Percentiles rank a stretch among this genome's conserved stretches.
Conservation (phyloP, 2,329 filamentous ascomycete species). For the Colletotrichum spinosum region DNA sequence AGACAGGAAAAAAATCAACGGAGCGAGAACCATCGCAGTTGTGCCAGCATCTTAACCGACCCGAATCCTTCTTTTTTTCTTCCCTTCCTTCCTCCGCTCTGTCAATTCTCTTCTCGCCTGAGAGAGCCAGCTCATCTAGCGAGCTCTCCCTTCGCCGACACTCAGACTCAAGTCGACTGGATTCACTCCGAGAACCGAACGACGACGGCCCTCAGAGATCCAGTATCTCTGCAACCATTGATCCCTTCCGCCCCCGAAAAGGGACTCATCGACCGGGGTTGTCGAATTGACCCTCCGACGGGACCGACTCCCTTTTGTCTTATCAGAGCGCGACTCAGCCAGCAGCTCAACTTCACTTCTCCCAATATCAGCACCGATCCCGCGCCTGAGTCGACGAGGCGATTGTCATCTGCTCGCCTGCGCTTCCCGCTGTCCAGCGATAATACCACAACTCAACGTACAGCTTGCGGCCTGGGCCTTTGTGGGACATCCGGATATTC, state of each 20-base stretch:
- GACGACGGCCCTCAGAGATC: conserved; percentile 12
- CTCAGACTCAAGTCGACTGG: neutral
- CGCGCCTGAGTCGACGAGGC: neutral
- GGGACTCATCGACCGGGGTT: conserved; percentile 26
- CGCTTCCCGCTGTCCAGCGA: no score
- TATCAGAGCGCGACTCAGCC: conserved; percentile 13
- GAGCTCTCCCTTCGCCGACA: neutral
- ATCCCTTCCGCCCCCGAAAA: conserved; percentile 1
- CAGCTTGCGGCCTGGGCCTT: conserved; percentile 42
- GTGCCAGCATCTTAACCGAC: conserved; percentile 6
- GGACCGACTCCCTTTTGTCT: conserved; percentile 26
- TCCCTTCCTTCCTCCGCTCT: neutral
- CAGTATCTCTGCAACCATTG: conserved; percentile 12
- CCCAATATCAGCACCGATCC: conserved; percentile 6
- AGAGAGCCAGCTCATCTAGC: conserved; percentile 1
- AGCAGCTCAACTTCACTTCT: conserved; percentile 6
- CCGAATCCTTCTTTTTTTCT: conserved; percentile 22
- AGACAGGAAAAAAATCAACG: neutral
- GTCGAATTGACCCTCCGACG: conserved; percentile 18
- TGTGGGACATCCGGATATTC: conserved; percentile 43
- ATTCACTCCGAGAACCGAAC: neutral
- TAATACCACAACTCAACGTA: conserved; percentile 30
- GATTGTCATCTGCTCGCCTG: no score
- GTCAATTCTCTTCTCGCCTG: neutral
- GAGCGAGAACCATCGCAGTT: no score